Evolutionary conservation across 257 asterid genomes (phyloP).

Genomic region (Schizonepeta tenuifolia): DNA sequence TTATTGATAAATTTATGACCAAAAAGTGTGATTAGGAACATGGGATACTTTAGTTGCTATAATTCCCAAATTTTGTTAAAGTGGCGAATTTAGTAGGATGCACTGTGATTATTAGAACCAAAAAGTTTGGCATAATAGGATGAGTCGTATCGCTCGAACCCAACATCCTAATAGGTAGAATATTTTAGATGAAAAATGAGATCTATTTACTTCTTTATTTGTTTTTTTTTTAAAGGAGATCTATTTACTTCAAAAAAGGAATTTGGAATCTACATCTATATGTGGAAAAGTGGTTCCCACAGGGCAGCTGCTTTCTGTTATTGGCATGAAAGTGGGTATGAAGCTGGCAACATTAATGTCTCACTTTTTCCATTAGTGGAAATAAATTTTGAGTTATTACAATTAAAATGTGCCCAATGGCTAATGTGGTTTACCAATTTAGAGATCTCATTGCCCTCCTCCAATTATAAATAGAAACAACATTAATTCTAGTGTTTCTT

Average conservation of each 20-base stretch:
- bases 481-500: no score
- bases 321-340: slow-evolving; percentile 31
- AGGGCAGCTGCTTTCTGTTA: background rate
- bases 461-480: no score
- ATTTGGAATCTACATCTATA: no score
- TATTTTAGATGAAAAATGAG: background rate
- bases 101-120: background rate
- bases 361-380: slow-evolving; percentile 44
- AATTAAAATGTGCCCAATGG: background rate
- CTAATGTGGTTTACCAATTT: background rate
- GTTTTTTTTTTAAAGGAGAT: no score
- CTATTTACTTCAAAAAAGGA: no score
- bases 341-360: slow-evolving; percentile 44
- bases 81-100: background rate
- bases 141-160: background rate
- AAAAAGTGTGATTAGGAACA: no score
- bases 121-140: background rate
- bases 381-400: slow-evolving; percentile 37
- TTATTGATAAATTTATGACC: no score
- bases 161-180: background rate
- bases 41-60: no score
- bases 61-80: background rate
- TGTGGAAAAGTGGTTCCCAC: slow-evolving; percentile 23
- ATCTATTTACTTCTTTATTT: no score
- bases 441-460: background rate